A percentile compares a stretch with the other conserved stretches of the same genome.
These are phyloP conservation scores for Phytophthora aleatoria DNA, from an alignment of 352 stramenopile genomes.

Conservation along the genomic window DNA sequence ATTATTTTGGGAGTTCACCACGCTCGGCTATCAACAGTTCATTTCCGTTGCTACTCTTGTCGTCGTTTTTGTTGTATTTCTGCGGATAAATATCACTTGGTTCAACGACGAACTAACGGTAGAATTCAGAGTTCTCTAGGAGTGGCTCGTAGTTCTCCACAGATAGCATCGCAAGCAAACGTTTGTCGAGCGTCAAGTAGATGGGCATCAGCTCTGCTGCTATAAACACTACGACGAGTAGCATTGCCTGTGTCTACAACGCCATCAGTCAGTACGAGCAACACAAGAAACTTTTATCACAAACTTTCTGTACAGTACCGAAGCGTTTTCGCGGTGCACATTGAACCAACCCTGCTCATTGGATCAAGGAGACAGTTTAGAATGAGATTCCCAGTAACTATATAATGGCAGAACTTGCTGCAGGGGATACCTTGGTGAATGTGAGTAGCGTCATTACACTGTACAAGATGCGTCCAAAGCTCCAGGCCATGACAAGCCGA, in stretches of 20 bases:
- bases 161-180: constrained; percentile 78
- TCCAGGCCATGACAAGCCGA: constrained; percentile 81
- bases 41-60: background rate
- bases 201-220: constrained; percentile 78
- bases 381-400: background rate
- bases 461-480: constrained; percentile 84
- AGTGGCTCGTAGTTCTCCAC: constrained; percentile 82
- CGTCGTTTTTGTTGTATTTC: background rate
- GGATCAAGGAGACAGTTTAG: constrained; percentile 4
- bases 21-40: constrained; percentile 2
- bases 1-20: constrained; percentile 26
- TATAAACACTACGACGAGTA: constrained; percentile 83
- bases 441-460: constrained; percentile 89
- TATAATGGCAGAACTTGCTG: background rate
- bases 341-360: constrained; percentile 82
- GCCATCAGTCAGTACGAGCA: constrained; percentile 4
- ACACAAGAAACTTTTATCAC: background rate
- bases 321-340: constrained; percentile 65
- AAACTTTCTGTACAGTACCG: constrained; percentile 38
- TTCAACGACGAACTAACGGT: constrained; percentile 33
- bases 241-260: constrained; percentile 76
- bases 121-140: constrained; percentile 64
- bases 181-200: constrained; percentile 77
- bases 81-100: constrained; percentile 26
- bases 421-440: constrained; percentile 68